Evolutionary conservation across 768 basidiomycete species (phyloP).

Genomic region (Mycena olivaceomarginata): DNA sequence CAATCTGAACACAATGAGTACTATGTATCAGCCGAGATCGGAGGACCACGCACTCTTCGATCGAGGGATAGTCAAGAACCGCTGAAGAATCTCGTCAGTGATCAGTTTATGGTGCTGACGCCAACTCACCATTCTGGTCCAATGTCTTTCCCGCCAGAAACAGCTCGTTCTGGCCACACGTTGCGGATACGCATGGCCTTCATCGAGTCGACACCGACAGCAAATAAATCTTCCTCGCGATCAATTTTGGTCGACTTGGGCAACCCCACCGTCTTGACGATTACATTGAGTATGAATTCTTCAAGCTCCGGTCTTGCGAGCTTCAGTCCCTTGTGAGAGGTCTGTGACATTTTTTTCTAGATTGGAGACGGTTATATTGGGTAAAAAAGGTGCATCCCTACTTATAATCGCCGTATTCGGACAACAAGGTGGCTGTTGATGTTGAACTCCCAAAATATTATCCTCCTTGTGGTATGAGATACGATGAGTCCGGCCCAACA

Average conservation of each 20-base stretch:
- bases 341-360: too few relatives aligned
- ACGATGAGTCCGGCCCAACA: too few relatives aligned
- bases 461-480: too few relatives aligned
- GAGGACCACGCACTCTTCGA: constrained; percentile 53
- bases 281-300: constrained; percentile 57
- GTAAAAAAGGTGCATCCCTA: too few relatives aligned
- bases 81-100: constrained; percentile 51
- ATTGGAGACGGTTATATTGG: too few relatives aligned
- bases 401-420: too few relatives aligned
- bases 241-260: constrained; percentile 51
- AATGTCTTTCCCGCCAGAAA: constrained; percentile 54
- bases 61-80: constrained; percentile 73
- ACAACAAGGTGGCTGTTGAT: too few relatives aligned
- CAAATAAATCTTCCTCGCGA: constrained; percentile 62
- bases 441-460: too few relatives aligned
- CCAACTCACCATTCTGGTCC: constrained; percentile 56
- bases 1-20: constrained; percentile 50
- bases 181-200: constrained; percentile 73
- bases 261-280: constrained; percentile 57
- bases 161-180: constrained; percentile 62
- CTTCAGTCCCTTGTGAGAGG: too few relatives aligned
- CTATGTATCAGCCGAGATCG: too few relatives aligned
- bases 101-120: too few relatives aligned
- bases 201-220: constrained; percentile 73
- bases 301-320: constrained; percentile 52